Conservation (phyloP, 495 filamentous ascomycete species). For the Xylaria scruposa region DNA sequence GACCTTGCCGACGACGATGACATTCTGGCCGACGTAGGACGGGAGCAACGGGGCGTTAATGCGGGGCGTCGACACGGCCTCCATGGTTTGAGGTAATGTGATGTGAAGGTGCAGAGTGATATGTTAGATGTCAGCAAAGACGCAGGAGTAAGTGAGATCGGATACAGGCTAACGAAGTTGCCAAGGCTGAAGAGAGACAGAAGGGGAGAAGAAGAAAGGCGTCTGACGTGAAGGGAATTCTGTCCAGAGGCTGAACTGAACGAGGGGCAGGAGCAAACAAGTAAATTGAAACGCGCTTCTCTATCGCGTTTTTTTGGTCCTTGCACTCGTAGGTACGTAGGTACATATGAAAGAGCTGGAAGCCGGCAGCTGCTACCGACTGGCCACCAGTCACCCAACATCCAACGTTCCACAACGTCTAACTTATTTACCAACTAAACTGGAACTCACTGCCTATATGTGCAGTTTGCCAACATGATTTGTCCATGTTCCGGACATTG, state of each 20-base stretch:
- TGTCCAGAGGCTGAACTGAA: not conserved
- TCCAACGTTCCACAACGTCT: not conserved
- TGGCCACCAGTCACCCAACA: not conserved
- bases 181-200: not conserved
- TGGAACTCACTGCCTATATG: no score
- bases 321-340: not conserved
- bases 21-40: slow-evolving; percentile 71
- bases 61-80: slow-evolving; percentile 69
- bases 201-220: not conserved
- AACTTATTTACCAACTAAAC: not conserved
- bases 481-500: not conserved
- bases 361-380: not conserved
- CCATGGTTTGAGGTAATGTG: slow-evolving; percentile 38
- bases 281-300: slow-evolving; percentile 10
- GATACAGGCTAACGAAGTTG: not conserved
- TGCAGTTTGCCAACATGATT: not conserved
- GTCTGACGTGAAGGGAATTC: not conserved
- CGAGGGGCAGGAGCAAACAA: not conserved
- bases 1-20: slow-evolving; percentile 88
- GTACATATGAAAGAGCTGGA: not conserved
- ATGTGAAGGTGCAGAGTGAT: not conserved
- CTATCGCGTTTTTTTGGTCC: slow-evolving; percentile 6
- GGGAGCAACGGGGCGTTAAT: slow-evolving; percentile 71
- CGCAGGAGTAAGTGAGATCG: not conserved
- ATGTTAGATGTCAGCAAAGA: slow-evolving; percentile 1